Conservation (phyloP, 305 asterid species). For the Solanum chacoense region DNA sequence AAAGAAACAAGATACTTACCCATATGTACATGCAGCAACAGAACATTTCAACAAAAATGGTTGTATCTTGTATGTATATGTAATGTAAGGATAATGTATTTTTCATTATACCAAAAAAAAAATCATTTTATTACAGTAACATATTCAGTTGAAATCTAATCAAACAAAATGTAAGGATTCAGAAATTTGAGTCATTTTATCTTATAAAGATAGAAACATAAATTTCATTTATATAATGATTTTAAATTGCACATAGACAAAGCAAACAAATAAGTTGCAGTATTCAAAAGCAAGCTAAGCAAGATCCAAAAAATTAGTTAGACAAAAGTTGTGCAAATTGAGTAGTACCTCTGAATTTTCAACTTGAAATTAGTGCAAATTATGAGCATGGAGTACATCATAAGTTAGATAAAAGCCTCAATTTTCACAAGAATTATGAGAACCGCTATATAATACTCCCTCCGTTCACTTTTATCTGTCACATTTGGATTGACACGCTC, state of each 20-base stretch:
- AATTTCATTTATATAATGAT: neutral
- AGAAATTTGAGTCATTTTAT: neutral
- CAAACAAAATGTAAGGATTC: neutral
- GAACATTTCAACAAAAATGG: neutral
- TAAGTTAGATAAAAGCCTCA: neutral
- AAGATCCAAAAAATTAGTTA: neutral
- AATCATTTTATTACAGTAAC: neutral
- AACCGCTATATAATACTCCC: accelerated
- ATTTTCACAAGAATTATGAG: neutral
- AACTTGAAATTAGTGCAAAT: neutral
- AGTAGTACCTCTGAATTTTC: neutral
- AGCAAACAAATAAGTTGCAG: neutral
- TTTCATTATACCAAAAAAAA: neutral
- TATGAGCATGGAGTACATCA: neutral
- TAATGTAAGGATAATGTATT: neutral
- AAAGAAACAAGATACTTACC: neutral
- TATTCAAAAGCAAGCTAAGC: neutral
- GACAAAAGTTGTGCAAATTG: neutral
- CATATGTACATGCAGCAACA: neutral
- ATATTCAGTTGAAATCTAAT: neutral
- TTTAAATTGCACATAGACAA: neutral
- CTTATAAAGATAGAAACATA: neutral
- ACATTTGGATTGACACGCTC: no score
- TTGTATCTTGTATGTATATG: neutral
- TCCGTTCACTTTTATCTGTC: no score